Conservation (phyloP, 495 filamentous ascomycete genomes). For the Podospora anserina region DNA sequence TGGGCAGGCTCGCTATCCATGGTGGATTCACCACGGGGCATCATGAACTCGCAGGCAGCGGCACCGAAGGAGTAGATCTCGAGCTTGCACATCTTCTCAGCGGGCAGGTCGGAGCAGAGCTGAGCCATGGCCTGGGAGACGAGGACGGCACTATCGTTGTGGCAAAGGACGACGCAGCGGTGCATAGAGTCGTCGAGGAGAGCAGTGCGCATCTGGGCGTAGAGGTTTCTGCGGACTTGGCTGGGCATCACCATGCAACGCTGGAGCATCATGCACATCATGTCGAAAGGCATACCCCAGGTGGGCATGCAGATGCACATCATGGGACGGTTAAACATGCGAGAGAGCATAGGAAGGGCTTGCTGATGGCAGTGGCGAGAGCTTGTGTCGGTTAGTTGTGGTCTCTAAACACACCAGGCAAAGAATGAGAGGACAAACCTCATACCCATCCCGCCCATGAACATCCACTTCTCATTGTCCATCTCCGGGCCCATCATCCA, state of each 20-base stretch:
- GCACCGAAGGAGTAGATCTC: slow-evolving; percentile 46
- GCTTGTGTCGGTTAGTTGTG: slow-evolving; percentile 12
- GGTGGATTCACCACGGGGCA: slow-evolving; percentile 31
- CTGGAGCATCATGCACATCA: slow-evolving; percentile 31
- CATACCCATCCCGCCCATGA: slow-evolving; percentile 35
- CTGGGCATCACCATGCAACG: slow-evolving; percentile 31
- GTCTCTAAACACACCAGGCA: not conserved
- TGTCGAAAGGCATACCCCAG: slow-evolving; percentile 34
- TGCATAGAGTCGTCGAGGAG: slow-evolving; percentile 35
- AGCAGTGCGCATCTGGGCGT: slow-evolving; percentile 31
- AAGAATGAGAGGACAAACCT: slow-evolving; percentile 15
- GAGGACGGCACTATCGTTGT: slow-evolving; percentile 34
- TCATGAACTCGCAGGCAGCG: slow-evolving; percentile 38
- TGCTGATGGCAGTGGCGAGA: slow-evolving; percentile 25
- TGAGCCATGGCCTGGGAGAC: slow-evolving; percentile 35
- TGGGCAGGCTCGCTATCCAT: slow-evolving; percentile 15
- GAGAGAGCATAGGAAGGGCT: slow-evolving; percentile 30
- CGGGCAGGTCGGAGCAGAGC: slow-evolving; percentile 40
- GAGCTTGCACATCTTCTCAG: slow-evolving; percentile 36
- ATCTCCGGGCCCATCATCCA: slow-evolving; percentile 31
- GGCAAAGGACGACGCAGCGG: slow-evolving; percentile 39
- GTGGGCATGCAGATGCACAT: slow-evolving; percentile 33
- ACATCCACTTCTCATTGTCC: slow-evolving; percentile 37
- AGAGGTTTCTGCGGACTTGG: slow-evolving; percentile 27
- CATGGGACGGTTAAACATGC: slow-evolving; percentile 37